Evolutionary conservation across 2,329 filamentous ascomycete genomes (phyloP), one percentile per base, ranked within the genome.

Genomic region (Aspergillus flavus): DNA sequence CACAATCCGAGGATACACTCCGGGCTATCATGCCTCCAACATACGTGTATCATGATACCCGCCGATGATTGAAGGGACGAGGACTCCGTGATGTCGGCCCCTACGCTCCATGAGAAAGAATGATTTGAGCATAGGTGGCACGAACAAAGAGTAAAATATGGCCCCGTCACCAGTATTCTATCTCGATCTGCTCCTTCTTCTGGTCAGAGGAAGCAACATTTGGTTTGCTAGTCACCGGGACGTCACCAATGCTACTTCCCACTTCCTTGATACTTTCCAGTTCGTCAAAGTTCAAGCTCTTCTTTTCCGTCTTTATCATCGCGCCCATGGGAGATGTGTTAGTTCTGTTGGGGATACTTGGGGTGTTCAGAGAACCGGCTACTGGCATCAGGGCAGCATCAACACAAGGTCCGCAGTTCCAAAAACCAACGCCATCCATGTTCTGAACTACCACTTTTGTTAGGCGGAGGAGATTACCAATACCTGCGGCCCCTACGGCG

Each of bases 401-500:
- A 4, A 50, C 52, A 11, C 43, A 23, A 11, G 62, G 64, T 0
- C 70, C 70, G 21, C 61, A 53, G 45, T 76, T 77, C 55, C 63
- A 69, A 53, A 64, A 71, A 19, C 79, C 79, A 3, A 81, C 64
- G 21, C 68, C 71, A 60, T 81, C 78, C 23, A 80, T 78, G 16
- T 73, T 75, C 34, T 74, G 66, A 21, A 80, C 72, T 9, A 81
- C 66, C 0, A 61, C 67, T n/a, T 72, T 75, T 0, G 75, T 71
- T 19, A 76, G 55, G 9, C 69, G 64, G n/a, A 76, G 68, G 26
- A 79, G 70, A 21, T 72, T 66, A 4, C 69, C 69, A 7, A 74
- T 61, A 11, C 72, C 71, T 6, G 69, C 62, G 21, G 46, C 46
- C 19, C 76, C 74, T 30, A 79, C 68, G 12, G 65, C 64, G 10